Evolutionary conservation across 768 basidiomycete species (phyloP), one percentile per base, ranked within the genome.

Genomic region (Tulasnella sp.): DNA sequence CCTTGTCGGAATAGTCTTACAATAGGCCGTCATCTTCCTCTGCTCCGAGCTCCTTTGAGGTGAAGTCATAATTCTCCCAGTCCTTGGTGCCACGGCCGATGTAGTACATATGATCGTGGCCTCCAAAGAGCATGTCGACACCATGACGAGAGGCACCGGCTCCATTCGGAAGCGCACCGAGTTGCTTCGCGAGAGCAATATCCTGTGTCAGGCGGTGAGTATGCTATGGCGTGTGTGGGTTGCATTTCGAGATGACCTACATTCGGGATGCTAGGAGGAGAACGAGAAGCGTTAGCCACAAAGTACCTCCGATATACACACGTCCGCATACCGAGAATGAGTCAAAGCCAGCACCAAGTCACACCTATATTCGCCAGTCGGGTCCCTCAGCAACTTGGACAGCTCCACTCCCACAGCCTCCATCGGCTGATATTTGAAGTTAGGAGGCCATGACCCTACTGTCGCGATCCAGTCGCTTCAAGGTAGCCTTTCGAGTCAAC

Each of bases 81-180:
- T 72, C 68, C 30, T 61, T 44, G 15, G 81, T 77, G 9, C 85
- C 88, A 63, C 76, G 80, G 34, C 83, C 80, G 43, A 80, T 76
- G 67, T 79, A 90, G 71, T 88, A 90, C 2, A 85, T 72, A 63
- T 94, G 92, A 67, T 94, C 92, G 65, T 94, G 92, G 1, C 92
- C 92, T 3, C 92, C 92, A 2, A 93, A 77, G 42, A 93, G 70
- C 24, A 92, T 70, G 66, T 93, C 92, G 1, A 84, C 84, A 4
- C 92, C 92, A 63, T 94, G 90, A 48, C 73, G 67, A 44, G 70
- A 68, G 19, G 71, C 71, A 43, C 85, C 74, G 1, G 58, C 63
- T 66, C 83, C 83, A 17, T 73, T 74, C 11, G 75, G 71, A 1
- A 85, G 80, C 3, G 83, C 84, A 22, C 76, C 66, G 1, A 88